Evolutionary conservation across 176 grass and related monocot genomes (phyloP).

Genomic region (Musa troglodytarum): DNA sequence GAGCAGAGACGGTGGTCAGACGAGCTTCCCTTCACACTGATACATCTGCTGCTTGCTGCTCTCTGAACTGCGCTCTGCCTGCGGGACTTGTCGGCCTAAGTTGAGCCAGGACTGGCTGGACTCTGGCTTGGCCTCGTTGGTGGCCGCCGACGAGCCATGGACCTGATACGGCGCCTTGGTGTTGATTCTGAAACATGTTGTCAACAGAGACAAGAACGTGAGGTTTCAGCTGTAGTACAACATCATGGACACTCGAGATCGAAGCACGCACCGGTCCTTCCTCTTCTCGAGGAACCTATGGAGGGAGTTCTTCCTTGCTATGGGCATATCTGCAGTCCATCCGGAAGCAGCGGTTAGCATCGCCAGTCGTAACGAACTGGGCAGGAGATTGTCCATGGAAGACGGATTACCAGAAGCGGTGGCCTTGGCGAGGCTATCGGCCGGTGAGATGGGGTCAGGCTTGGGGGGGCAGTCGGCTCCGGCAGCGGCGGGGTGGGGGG

Average conservation of each 20-base stretch:
- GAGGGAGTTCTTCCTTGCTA: conserved; percentile 47
- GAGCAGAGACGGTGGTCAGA: too few species aligned
- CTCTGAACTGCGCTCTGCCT: not conserved
- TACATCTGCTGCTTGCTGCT: not conserved
- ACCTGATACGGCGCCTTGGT: conserved; percentile 14
- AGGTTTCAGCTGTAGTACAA: not conserved
- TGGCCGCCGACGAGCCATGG: not conserved
- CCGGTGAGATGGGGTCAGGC: not conserved
- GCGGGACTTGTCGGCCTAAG: not conserved
- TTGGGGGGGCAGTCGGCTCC: not conserved
- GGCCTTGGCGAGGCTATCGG: not conserved
- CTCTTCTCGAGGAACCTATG: conserved; percentile 66
- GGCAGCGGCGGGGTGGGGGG: not conserved
- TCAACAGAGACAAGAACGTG: not conserved
- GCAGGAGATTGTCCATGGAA: not conserved
- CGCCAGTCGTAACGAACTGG: not conserved
- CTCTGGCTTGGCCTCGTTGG: not conserved
- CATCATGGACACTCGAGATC: not conserved
- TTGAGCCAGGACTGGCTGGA: not conserved
- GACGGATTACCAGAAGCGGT: conserved; percentile 28
- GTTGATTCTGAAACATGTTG: not conserved
- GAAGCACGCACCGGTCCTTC: conserved; percentile 37
- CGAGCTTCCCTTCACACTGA: not conserved
- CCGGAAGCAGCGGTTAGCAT: not conserved
- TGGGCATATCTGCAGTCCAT: conserved; percentile 33